phyloP scores from a whole-genome alignment of 306 rosid species.

The Vigna mungo region DNA sequence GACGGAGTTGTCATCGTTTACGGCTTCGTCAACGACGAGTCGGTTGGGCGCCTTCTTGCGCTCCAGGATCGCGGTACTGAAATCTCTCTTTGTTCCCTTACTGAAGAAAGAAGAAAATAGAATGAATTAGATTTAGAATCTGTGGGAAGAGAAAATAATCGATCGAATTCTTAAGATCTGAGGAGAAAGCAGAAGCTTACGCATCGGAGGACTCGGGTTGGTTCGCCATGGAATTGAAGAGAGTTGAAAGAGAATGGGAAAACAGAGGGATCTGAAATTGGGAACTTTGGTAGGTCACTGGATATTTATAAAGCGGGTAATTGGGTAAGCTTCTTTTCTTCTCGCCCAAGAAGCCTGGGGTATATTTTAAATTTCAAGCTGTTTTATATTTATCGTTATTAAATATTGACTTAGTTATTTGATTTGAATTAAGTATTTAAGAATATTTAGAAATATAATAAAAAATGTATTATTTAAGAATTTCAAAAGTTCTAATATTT shows the following conservation, averaged over 20 bases:
- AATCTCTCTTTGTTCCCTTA: constrained; percentile 84
- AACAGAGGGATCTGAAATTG: constrained; percentile 27
- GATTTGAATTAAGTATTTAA: too few relatives aligned
- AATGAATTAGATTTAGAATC: background rate
- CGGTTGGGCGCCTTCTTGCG: constrained; percentile 94
- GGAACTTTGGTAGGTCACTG: constrained; percentile 20
- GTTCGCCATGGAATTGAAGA: constrained; percentile 60
- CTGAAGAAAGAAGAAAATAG: constrained; percentile 47
- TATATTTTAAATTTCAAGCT: too few relatives aligned
- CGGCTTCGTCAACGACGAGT: constrained; percentile 87
- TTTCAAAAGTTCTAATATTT: too few relatives aligned
- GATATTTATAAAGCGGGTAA: constrained; percentile 50
- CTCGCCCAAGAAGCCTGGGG: constrained; percentile 21
- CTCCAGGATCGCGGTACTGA: constrained; percentile 89
- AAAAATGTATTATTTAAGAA: too few relatives aligned
- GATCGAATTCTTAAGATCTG: constrained; percentile 42
- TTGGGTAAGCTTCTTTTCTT: constrained; percentile 52
- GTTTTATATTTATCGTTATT: too few relatives aligned
- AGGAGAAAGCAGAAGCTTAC: constrained; percentile 50
- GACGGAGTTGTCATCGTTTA: constrained; percentile 94
- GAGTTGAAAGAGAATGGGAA: constrained; percentile 10
- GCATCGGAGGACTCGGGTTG: constrained; percentile 86
- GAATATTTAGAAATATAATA: too few relatives aligned
- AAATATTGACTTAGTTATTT: too few relatives aligned
- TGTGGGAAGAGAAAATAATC: background rate